phyloP scores from a whole-genome alignment of 2,329 filamentous ascomycete species.

The Pyrenophora tritici-repentis region DNA sequence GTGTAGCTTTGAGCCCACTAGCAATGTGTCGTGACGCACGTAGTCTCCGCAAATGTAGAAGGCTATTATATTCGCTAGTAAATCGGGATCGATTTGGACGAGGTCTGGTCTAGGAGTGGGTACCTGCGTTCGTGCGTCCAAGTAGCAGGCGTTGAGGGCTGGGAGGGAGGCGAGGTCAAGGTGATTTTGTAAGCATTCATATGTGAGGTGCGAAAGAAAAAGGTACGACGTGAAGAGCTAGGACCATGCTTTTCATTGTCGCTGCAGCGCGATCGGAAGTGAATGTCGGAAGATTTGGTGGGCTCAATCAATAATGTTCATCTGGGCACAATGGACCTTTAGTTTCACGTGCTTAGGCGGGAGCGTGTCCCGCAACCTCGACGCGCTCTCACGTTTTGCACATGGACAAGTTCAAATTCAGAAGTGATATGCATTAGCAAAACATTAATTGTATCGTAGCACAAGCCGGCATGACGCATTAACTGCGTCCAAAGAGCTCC shows the following conservation, averaged over 20 bases:
- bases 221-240: not conserved
- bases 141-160: conserved; percentile 3
- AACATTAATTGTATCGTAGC: conserved; percentile 45
- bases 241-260: conserved; percentile 4
- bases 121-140: not conserved
- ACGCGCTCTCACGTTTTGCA: conserved; percentile 30
- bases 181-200: conserved; percentile 12
- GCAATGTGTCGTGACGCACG: not conserved
- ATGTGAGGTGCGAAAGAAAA: not conserved
- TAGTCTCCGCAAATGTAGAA: no score
- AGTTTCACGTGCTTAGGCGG: conserved; percentile 9
- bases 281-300: conserved; percentile 5
- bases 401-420: conserved; percentile 12
- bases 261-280: not conserved
- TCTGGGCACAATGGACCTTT: not conserved
- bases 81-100: not conserved
- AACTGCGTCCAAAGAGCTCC: conserved; percentile 34
- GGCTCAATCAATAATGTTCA: conserved; percentile 5
- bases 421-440: conserved; percentile 17
- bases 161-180: conserved; percentile 4
- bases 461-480: conserved; percentile 34
- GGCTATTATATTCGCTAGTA: not conserved
- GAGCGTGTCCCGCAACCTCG: conserved; percentile 16
- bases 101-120: not conserved
- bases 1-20: not conserved